Conservation (phyloP, 495 filamentous ascomycete genomes). For the Melanomma pulvis-pyrius region DNA sequence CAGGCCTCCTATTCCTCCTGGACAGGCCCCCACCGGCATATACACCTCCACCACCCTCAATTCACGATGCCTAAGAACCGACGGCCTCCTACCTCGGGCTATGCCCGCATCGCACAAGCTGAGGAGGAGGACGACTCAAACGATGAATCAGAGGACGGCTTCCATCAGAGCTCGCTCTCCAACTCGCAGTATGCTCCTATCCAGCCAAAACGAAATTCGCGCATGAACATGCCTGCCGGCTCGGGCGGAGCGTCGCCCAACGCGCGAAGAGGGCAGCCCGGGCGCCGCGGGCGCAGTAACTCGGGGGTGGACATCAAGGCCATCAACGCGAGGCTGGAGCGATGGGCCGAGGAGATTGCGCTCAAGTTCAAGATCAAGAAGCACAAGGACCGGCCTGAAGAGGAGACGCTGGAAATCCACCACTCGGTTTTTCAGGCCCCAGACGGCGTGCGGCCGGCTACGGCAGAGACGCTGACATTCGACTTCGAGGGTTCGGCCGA, state of each 20-base stretch:
- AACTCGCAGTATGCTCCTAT: conserved; percentile 72
- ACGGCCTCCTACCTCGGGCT: conserved; percentile 80
- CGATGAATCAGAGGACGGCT: conserved; percentile 70
- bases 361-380: conserved; percentile 84
- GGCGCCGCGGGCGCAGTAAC: conserved; percentile 66
- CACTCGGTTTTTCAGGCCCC: conserved; percentile 95
- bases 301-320: conserved; percentile 97
- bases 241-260: conserved; percentile 46
- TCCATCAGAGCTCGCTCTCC: conserved; percentile 51
- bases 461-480: conserved; percentile 67
- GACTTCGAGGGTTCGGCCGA: conserved; percentile 56
- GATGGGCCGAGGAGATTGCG: conserved; percentile 98
- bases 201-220: conserved; percentile 62
- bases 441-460: conserved; percentile 76
- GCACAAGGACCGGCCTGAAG: conserved; percentile 58
- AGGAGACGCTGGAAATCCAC: conserved; percentile 91
- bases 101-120: conserved; percentile 88
- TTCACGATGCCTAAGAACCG: conserved; percentile 53
- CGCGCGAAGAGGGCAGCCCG: conserved; percentile 53
- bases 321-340: conserved; percentile 93
- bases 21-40: not conserved
- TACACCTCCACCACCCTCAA: not conserved
- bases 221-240: conserved; percentile 57
- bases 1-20: not conserved
- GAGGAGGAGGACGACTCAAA: conserved; percentile 65